Base-by-base conservation (phyloP, 1,284 basidiomycete genomes). In the Schizophyllum commune region DNA sequence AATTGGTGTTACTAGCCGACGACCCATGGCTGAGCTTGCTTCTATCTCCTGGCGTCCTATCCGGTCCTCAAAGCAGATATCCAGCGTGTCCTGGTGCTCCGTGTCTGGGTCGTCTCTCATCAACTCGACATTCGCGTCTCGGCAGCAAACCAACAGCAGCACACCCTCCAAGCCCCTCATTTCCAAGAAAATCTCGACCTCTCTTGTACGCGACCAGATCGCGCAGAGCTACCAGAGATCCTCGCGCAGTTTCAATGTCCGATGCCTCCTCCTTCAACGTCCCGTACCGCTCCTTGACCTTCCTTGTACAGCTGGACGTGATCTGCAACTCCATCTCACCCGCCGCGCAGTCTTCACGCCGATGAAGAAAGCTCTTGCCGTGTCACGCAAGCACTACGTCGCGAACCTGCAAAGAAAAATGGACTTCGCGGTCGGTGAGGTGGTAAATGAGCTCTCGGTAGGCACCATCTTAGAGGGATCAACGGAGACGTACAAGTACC, bases 341-440 rank as follows among this genome's bases (percentile, higher is more conserved):
- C 65, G 69, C 22, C 34, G 34, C 13, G 58, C 56, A 11, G 70
- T 71, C 33, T 72, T 77, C 57, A 82, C 83, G 2, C 79, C 83
- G 13, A 75, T 77, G 55, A 77, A 74, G 58, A 79, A 73, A 63
- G 64, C 68, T 11, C 68, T 72, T 22, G 67, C 71, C 4, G n/a
- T n/a, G n/a, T 70, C 74, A 1, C 80, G 83, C 68, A 90, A 86
- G 70, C 79, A 82, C 7, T 98, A 97, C 67, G 77, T 92, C 55
- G 83, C 95, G 1, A 86, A 96, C 72, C 90, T 92, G 11, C 88
- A 91, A 73, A 94, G 85, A 74, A 92, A 91, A 69, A 82, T 98
- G 1, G 96, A 98, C 71, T 83, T 96, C 22, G 95, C 94, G 1
- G 91, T 98, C 54, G 93, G 92, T 6, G 85, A 91, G 66, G 90